Percentiles rank a stretch among this genome's conserved stretches.
Evolutionary conservation across 306 rosid species (phyloP).

Genomic region (Begonia masoniana): DNA sequence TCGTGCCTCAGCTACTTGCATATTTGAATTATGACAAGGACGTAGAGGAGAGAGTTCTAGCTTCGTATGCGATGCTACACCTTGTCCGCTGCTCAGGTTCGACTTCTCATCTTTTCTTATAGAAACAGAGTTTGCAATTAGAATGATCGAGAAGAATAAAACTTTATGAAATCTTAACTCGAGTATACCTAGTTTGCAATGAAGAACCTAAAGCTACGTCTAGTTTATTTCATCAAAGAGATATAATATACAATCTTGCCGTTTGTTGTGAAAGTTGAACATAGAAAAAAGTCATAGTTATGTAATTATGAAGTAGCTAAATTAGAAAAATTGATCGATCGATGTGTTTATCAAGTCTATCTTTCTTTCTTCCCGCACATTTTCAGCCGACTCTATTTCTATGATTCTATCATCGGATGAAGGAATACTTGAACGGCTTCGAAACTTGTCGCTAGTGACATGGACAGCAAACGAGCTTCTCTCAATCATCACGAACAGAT

Average conservation of each 20-base stretch:
- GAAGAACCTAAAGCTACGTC: too few species aligned
- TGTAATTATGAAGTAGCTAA: background rate
- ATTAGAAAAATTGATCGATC: background rate
- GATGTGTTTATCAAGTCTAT: too few species aligned
- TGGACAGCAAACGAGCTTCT: slow-evolving; percentile 74
- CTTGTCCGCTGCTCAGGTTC: slow-evolving; percentile 50
- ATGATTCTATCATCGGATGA: slow-evolving; percentile 18
- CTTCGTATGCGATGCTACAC: slow-evolving; percentile 51
- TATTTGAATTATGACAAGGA: slow-evolving; percentile 46
- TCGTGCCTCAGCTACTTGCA: slow-evolving; percentile 35
- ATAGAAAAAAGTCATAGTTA: too few species aligned
- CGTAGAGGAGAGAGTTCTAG: slow-evolving; percentile 68
- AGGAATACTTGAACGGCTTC: slow-evolving; percentile 36
- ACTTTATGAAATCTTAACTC: too few species aligned
- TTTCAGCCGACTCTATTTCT: slow-evolving; percentile 23
- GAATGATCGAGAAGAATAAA: too few species aligned
- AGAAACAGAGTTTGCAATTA: too few species aligned
- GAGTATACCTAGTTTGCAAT: too few species aligned
- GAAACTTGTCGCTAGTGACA: slow-evolving; percentile 61
- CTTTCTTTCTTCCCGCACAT: slow-evolving; percentile 4
- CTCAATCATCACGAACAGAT: slow-evolving; percentile 21
- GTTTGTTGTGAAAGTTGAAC: too few species aligned
- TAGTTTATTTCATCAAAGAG: too few species aligned
- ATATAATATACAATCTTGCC: too few species aligned
- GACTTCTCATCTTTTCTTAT: too few species aligned